Evolutionary conservation across 2,329 filamentous ascomycete species (phyloP).

Genomic region (Fusarium lyarnte): DNA sequence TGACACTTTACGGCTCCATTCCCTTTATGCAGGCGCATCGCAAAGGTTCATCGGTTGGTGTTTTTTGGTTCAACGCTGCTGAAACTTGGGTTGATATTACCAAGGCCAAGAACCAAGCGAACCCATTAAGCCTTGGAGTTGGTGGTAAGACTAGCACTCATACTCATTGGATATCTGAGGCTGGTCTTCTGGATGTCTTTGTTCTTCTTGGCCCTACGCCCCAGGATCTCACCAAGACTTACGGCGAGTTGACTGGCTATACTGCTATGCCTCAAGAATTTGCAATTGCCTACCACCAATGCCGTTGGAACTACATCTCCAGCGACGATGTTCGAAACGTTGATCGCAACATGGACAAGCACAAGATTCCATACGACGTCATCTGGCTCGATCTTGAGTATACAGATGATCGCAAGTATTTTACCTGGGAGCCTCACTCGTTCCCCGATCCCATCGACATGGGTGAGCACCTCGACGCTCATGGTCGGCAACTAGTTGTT

Average conservation of each 20-base stretch:
- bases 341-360: conserved; percentile 94
- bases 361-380: conserved; percentile 95
- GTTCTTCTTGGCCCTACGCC: conserved; percentile 92
- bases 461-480: conserved; percentile 85
- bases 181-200: conserved; percentile 89
- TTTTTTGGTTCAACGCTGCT: conserved; percentile 97
- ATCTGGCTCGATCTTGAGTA: conserved; percentile 99
- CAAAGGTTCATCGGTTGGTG: conserved; percentile 90
- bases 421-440: conserved; percentile 92
- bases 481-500: conserved; percentile 88
- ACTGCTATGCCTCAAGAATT: conserved; percentile 93
- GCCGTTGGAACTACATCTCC: conserved; percentile 98
- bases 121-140: conserved; percentile 79
- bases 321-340: conserved; percentile 98
- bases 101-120: conserved; percentile 78
- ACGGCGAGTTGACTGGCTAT: conserved; percentile 89
- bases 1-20: conserved; percentile 98
- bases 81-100: conserved; percentile 98
- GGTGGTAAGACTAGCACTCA: conserved; percentile 78
- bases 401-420: conserved; percentile 96
- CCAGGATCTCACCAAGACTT: conserved; percentile 81
- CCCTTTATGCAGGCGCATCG: conserved; percentile 98
- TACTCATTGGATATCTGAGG: conserved; percentile 97
- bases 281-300: conserved; percentile 93
- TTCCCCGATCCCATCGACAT: conserved; percentile 89